phyloP scores from a whole-genome alignment of 129 eudicot genomes.

The Smallanthus sonchifolius region DNA sequence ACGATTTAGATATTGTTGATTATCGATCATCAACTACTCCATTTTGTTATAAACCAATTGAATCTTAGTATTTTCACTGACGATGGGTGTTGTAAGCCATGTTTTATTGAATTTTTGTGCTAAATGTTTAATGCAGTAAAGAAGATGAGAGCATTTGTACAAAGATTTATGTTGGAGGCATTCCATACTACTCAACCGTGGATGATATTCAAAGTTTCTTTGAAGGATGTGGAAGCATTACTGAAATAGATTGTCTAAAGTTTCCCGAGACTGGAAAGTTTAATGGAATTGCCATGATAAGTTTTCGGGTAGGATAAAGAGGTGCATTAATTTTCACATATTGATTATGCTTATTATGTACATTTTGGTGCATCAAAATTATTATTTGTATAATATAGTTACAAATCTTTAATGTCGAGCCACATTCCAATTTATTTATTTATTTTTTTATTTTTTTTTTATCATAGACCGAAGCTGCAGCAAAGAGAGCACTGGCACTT shows the following conservation, averaged over 20 bases:
- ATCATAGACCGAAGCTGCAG: conserved; percentile 90
- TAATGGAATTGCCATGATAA: conserved; percentile 91
- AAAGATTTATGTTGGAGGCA: conserved; percentile 94
- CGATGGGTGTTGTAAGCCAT: conserved; percentile 8
- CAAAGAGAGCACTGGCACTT: conserved; percentile 82
- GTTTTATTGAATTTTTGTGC: not conserved
- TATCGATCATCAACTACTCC: not conserved
- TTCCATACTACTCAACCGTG: conserved; percentile 89
- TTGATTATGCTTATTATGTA: not conserved
- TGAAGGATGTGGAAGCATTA: conserved; percentile 91
- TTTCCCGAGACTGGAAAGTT: conserved; percentile 95
- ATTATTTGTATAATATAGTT: not conserved
- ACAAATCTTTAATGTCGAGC: not conserved
- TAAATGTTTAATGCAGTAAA: conserved; percentile 41
- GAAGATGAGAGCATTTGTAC: conserved; percentile 37
- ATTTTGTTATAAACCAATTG: not conserved
- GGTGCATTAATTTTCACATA: not conserved
- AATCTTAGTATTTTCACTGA: not conserved
- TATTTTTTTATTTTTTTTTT: not conserved
- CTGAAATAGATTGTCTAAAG: conserved; percentile 71
- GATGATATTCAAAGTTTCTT: conserved; percentile 91
- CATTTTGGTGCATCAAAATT: not conserved
- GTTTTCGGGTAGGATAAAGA: conserved; percentile 62
- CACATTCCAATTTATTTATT: not conserved
- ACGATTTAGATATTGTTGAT: not conserved